Conservation (phyloP, 2,329 filamentous ascomycete genomes). For the Chrysosporium queenslandicum region DNA sequence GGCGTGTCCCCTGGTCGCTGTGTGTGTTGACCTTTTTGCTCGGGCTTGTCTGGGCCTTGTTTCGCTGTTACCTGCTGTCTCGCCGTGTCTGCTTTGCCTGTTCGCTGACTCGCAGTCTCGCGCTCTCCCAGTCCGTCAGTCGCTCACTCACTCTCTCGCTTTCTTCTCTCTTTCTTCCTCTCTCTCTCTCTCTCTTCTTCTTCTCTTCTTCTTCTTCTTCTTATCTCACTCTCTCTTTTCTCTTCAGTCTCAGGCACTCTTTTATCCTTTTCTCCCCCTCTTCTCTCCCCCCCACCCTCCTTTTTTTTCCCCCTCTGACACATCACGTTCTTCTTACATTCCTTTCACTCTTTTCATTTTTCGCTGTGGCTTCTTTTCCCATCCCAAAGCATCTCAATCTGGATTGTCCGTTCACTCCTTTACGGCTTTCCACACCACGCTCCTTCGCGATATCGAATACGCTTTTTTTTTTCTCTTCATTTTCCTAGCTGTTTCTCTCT, state of each 20-base stretch:
- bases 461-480: slow-evolving; percentile 11
- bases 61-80: neutral
- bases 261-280: slow-evolving; percentile 11
- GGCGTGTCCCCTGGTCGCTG: no score
- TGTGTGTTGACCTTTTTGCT: no score
- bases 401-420: slow-evolving; percentile 44
- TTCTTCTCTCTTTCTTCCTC: neutral
- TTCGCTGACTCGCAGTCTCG: neutral
- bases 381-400: slow-evolving; percentile 17
- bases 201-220: neutral
- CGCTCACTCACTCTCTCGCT: no score
- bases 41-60: neutral
- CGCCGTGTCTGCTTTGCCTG: neutral
- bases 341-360: slow-evolving; percentile 11
- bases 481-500: slow-evolving; percentile 16
- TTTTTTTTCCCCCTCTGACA: slow-evolving; percentile 13
- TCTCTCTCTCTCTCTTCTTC: slow-evolving; percentile 8
- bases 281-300: neutral
- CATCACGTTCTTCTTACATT: slow-evolving; percentile 11
- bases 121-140: no score
- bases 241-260: slow-evolving; percentile 16
- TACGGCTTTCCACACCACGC: slow-evolving; percentile 34
- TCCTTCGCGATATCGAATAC: slow-evolving; percentile 9
- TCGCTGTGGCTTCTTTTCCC: slow-evolving; percentile 21
- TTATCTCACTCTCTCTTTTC: slow-evolving; percentile 2